phyloP scores from a whole-genome alignment of 805 yeast species.

The Myxozyma sirexii region DNA sequence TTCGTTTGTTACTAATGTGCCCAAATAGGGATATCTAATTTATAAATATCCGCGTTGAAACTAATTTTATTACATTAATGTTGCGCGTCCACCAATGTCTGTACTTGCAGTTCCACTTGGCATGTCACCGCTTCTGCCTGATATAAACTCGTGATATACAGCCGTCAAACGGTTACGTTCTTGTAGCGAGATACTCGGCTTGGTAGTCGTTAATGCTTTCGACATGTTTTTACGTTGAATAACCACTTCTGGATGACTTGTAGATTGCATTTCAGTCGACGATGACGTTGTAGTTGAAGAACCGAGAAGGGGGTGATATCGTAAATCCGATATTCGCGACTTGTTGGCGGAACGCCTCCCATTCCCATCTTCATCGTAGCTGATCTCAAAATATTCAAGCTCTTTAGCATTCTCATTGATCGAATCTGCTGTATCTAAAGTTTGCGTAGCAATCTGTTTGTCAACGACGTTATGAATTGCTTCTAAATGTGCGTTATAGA shows the following conservation, averaged over 20 bases:
- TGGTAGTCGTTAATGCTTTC: conserved; percentile 71
- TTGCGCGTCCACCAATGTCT: conserved; percentile 82
- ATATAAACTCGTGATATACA: conserved; percentile 72
- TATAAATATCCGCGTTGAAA: not conserved
- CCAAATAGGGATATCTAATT: not conserved
- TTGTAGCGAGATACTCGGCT: conserved; percentile 80
- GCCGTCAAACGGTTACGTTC: conserved; percentile 64
- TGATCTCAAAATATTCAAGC: conserved; percentile 4
- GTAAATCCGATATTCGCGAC: not conserved
- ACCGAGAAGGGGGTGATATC: not conserved
- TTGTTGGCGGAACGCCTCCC: not conserved
- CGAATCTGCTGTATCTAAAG: not conserved
- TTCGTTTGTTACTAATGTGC: too few species aligned
- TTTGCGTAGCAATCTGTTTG: conserved; percentile 7
- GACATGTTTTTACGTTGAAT: conserved; percentile 43
- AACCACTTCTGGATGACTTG: not conserved
- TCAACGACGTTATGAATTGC: conserved; percentile 64
- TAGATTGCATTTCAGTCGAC: not conserved
- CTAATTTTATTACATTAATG: conserved; percentile 58
- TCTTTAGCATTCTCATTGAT: not conserved
- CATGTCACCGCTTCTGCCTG: conserved; percentile 82
- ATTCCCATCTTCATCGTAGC: not conserved
- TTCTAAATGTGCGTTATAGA: conserved; percentile 86
- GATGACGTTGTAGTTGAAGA: not conserved
- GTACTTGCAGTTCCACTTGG: conserved; percentile 80